phyloP scores from a whole-genome alignment of 345 rosid species.

The Carallia brachiata region DNA sequence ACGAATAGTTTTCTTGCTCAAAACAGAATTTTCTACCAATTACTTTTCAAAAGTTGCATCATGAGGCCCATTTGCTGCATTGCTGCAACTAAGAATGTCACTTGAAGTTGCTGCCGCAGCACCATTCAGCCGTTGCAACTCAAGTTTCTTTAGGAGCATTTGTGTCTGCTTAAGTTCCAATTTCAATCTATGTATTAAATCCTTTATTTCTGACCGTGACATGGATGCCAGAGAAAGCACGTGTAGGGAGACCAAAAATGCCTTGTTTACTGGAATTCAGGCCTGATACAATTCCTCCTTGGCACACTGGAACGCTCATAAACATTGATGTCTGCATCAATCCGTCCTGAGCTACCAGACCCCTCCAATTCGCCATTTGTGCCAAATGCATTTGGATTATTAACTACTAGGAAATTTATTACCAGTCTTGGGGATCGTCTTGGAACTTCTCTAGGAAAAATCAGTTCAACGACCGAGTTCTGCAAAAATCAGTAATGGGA shows the following conservation, averaged over 20 bases:
- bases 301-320: slow-evolving; percentile 63
- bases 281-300: slow-evolving; percentile 43
- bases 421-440: slow-evolving; percentile 52
- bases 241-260: slow-evolving; percentile 19
- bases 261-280: slow-evolving; percentile 15
- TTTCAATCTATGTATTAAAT: slow-evolving; percentile 4
- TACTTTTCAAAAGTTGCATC: slow-evolving; percentile 40
- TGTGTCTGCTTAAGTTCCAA: slow-evolving; percentile 25
- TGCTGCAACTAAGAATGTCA: slow-evolving; percentile 24
- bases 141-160: slow-evolving; percentile 17
- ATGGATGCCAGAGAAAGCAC: slow-evolving; percentile 13
- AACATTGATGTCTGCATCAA: slow-evolving; percentile 48
- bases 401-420: slow-evolving; percentile 48
- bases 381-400: slow-evolving; percentile 40
- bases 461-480: slow-evolving; percentile 23
- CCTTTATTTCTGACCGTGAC: slow-evolving; percentile 23
- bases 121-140: slow-evolving; percentile 7
- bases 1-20: slow-evolving; percentile 54
- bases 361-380: slow-evolving; percentile 65
- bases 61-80: slow-evolving; percentile 31
- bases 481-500: slow-evolving; percentile 34
- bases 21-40: slow-evolving; percentile 36
- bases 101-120: slow-evolving; percentile 11
- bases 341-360: slow-evolving; percentile 58
- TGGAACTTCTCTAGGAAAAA: background rate